phyloP scores from a whole-genome alignment of 169 alveolate genomes.

The Cryptosporidium ryanae region DNA sequence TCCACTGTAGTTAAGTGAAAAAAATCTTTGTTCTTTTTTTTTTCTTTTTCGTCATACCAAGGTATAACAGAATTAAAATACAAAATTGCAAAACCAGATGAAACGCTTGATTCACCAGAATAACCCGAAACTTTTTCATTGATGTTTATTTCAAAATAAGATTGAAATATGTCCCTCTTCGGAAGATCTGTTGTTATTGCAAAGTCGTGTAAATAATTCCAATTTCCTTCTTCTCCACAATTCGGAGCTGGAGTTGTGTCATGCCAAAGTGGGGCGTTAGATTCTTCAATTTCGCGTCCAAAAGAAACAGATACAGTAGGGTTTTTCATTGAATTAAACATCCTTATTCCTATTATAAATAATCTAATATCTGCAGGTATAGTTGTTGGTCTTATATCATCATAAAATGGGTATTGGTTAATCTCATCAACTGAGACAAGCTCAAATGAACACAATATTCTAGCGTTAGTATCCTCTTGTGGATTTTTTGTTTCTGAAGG shows the following conservation, averaged over 20 bases:
- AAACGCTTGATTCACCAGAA: conserved; percentile 55
- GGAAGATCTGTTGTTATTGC: conserved; percentile 73
- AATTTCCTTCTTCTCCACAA: conserved; percentile 79
- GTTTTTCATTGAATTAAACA: conserved; percentile 83
- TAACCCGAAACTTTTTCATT: conserved; percentile 71
- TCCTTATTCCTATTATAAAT: conserved; percentile 87
- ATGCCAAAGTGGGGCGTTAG: conserved; percentile 84
- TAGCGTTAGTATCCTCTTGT: conserved; percentile 85
- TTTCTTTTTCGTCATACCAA: conserved; percentile 67
- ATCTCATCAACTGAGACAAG: conserved; percentile 83
- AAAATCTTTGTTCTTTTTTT: conserved; percentile 28
- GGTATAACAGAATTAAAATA: conserved; percentile 63
- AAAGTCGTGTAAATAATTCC: conserved; percentile 77
- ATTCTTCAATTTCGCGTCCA: conserved; percentile 85
- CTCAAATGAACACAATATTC: conserved; percentile 87
- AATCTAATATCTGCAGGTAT: conserved; percentile 83
- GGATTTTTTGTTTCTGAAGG: conserved; percentile 78
- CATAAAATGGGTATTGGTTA: conserved; percentile 85
- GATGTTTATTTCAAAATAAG: conserved; percentile 52
- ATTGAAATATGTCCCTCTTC: conserved; percentile 61
- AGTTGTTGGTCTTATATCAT: conserved; percentile 89
- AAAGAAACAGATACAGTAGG: conserved; percentile 86
- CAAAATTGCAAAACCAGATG: conserved; percentile 67
- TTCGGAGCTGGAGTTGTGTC: conserved; percentile 81
- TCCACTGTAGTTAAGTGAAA: conserved; percentile 62